These are phyloP conservation scores for Teunomyces stri DNA, from an alignment of 805 yeast genomes.

Conservation along the genomic window DNA sequence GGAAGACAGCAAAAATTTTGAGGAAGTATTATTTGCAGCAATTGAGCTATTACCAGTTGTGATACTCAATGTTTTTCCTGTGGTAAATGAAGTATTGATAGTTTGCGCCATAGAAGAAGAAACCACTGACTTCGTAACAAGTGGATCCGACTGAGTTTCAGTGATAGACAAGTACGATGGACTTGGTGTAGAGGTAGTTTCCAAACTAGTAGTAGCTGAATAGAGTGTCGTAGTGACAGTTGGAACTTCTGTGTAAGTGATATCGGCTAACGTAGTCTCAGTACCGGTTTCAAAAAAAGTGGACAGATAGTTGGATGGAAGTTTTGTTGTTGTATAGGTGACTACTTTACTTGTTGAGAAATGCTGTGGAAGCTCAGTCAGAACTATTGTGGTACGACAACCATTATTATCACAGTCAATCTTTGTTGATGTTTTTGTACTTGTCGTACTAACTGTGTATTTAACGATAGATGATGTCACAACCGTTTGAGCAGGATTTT, in stretches of 20 bases:
- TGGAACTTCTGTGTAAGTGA: constrained; percentile 18
- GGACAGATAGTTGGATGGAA: constrained; percentile 7
- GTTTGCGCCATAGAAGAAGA: constrained; percentile 20
- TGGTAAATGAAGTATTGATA: constrained; percentile 21
- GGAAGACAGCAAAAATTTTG: neutral
- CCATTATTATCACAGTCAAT: constrained; percentile 9
- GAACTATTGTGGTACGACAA: constrained; percentile 1
- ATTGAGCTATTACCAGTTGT: neutral
- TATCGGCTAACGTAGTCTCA: constrained; percentile 11
- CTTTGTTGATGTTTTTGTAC: constrained; percentile 13
- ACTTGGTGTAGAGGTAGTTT: constrained; percentile 17
- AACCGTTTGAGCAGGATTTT: neutral
- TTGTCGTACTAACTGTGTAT: constrained; percentile 19
- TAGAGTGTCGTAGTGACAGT: constrained; percentile 31
- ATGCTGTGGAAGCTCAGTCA: constrained; percentile 3
- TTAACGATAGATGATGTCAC: constrained; percentile 17
- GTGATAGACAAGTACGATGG: constrained; percentile 19
- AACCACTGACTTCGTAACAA: constrained; percentile 25
- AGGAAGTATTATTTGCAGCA: neutral
- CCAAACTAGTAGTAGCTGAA: constrained; percentile 23
- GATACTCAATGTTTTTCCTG: constrained; percentile 11
- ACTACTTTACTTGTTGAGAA: constrained; percentile 5
- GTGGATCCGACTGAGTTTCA: constrained; percentile 25
- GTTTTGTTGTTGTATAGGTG: constrained; percentile 5
- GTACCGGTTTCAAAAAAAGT: constrained; percentile 19